phyloP scores from a whole-genome alignment of 257 asterid genomes.

The Thymus quinquecostatus region DNA sequence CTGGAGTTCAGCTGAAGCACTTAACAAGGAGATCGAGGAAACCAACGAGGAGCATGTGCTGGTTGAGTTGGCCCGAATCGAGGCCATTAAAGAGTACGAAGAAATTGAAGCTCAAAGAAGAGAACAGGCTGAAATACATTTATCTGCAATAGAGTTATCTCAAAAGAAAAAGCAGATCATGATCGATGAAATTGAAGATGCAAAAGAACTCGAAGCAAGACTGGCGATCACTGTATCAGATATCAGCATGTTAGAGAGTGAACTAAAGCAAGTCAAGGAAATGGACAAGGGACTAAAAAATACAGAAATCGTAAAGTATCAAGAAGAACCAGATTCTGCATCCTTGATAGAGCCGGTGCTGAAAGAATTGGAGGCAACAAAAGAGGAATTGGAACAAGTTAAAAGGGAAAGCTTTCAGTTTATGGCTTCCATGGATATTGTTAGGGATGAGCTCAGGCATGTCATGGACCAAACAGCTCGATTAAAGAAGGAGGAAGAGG shows the following conservation, averaged over 20 bases:
- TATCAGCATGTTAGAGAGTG: constrained; percentile 50
- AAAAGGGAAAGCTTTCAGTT: constrained; percentile 64
- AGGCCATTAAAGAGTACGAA: constrained; percentile 68
- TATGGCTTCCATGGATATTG: constrained; percentile 79
- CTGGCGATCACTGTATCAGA: constrained; percentile 57
- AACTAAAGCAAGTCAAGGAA: constrained; percentile 56
- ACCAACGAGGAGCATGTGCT: constrained; percentile 77
- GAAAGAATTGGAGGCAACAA: constrained; percentile 57
- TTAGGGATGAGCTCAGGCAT: constrained; percentile 63
- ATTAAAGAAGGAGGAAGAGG: constrained; percentile 56
- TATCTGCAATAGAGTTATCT: constrained; percentile 47
- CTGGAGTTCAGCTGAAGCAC: constrained; percentile 43
- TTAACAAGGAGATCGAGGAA: constrained; percentile 62
- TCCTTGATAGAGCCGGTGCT: constrained; percentile 39
- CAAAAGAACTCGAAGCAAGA: constrained; percentile 50
- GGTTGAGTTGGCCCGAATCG: constrained; percentile 89
- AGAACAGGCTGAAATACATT: constrained; percentile 44
- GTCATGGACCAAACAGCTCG: constrained; percentile 53
- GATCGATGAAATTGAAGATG: constrained; percentile 41
- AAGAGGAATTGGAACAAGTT: constrained; percentile 50
- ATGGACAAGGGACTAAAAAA: constrained; percentile 38
- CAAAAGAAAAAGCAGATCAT: constrained; percentile 43
- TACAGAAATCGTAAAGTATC: neutral
- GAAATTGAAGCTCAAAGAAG: constrained; percentile 57
- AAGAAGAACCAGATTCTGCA: constrained; percentile 25